Conservation (phyloP, 2,329 filamentous ascomycete species). For the Ophiobolus disseminans region DNA sequence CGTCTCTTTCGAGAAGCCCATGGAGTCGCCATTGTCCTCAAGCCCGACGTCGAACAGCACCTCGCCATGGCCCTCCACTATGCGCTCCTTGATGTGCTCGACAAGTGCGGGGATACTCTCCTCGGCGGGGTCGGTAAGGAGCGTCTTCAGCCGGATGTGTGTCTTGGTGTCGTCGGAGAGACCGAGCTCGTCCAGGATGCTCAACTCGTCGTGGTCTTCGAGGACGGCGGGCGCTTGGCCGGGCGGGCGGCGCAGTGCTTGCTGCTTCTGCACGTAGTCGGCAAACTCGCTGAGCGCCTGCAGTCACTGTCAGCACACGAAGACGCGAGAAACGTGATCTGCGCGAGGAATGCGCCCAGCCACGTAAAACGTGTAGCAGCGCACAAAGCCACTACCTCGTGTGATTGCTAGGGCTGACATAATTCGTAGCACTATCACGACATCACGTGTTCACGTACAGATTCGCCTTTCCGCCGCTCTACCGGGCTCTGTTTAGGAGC, state of each 20-base stretch:
- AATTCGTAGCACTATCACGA: too few species aligned
- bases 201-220: conserved; percentile 85
- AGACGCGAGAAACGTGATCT: too few species aligned
- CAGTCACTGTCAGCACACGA: conserved; percentile 1
- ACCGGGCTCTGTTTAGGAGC: conserved; percentile 69
- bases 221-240: conserved; percentile 43
- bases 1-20: conserved; percentile 75
- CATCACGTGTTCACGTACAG: conserved; percentile 60
- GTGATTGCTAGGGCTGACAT: too few species aligned
- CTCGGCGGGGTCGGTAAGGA: conserved; percentile 68
- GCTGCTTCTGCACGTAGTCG: conserved; percentile 96
- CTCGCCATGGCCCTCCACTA: conserved; percentile 83
- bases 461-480: conserved; percentile 86
- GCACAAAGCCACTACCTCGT: too few species aligned
- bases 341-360: too few species aligned
- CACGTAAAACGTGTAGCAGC: too few species aligned
- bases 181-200: conserved; percentile 81
- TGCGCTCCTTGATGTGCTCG: conserved; percentile 68
- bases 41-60: conserved; percentile 89
- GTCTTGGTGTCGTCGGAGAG: conserved; percentile 73
- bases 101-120: conserved; percentile 69
- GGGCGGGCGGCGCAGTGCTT: conserved; percentile 67
- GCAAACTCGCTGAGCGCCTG: conserved; percentile 92
- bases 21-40: conserved; percentile 86
- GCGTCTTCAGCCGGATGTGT: conserved; percentile 72